phyloP scores from a whole-genome alignment of 768 basidiomycete genomes.

The Amanita molliuscula region DNA sequence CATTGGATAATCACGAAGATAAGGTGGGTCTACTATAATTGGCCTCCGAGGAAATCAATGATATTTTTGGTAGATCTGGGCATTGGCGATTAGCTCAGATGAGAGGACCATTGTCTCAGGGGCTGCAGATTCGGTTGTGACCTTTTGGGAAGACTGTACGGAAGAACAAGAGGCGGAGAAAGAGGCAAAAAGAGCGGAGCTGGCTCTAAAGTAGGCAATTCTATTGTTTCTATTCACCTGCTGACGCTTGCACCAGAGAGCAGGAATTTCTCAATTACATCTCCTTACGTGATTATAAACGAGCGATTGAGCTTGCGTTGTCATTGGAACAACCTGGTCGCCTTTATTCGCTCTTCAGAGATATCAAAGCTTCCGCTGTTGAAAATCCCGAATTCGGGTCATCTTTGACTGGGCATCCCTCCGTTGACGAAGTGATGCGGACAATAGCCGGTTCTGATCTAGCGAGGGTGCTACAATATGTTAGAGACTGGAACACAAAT shows the following conservation, averaged over 20 bases:
- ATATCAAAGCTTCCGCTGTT: conserved; percentile 29
- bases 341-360: conserved; percentile 68
- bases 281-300: conserved; percentile 77
- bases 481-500: conserved; percentile 92
- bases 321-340: conserved; percentile 91
- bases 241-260: conserved; percentile 49
- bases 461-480: conserved; percentile 68
- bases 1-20: conserved; percentile 95
- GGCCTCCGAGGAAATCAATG: neutral
- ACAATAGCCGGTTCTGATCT: conserved; percentile 67
- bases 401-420: conserved; percentile 49
- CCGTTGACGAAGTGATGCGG: conserved; percentile 77
- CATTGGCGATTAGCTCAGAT: conserved; percentile 72
- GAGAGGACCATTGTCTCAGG: conserved; percentile 85
- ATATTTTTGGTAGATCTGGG: conserved; percentile 77
- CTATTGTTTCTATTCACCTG: neutral
- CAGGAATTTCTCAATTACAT: conserved; percentile 94
- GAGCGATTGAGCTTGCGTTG: conserved; percentile 86
- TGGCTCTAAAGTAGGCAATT: conserved; percentile 67
- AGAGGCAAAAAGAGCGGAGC: conserved; percentile 57
- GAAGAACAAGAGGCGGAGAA: conserved; percentile 72
- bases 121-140: conserved; percentile 92
- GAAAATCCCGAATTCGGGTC: conserved; percentile 18
- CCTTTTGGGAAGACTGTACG: conserved; percentile 94
- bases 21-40: conserved; percentile 46